A percentile compares a stretch with the other conserved stretches of the same genome.
Evolutionary conservation across 495 filamentous ascomycete genomes (phyloP).

Genomic region (Hyaloscypha variabilis): DNA sequence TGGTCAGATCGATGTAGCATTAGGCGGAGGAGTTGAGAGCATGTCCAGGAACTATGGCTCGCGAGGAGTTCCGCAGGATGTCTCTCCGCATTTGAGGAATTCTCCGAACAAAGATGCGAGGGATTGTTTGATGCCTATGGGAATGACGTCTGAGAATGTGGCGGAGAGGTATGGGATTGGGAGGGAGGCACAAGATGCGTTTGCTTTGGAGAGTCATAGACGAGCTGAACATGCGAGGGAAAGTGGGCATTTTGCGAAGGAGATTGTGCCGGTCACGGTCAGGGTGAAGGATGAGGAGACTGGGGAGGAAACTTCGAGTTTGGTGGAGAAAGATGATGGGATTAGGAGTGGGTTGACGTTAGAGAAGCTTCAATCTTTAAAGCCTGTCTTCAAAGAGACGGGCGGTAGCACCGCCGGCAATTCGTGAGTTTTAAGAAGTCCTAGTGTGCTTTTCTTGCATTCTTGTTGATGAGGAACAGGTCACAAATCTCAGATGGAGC

Average conservation of each 20-base stretch:
- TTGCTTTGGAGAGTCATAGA: constrained; percentile 61
- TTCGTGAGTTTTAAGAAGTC: constrained; percentile 25
- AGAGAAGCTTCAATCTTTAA: constrained; percentile 62
- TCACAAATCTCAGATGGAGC: constrained; percentile 71
- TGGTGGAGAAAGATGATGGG: constrained; percentile 65
- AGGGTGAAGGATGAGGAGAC: constrained; percentile 53
- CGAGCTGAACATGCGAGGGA: constrained; percentile 63
- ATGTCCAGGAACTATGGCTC: constrained; percentile 73
- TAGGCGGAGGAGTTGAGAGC: constrained; percentile 75
- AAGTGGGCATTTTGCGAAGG: constrained; percentile 61
- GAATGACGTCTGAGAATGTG: constrained; percentile 72
- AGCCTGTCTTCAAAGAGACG: constrained; percentile 64
- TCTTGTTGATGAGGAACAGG: constrained; percentile 35
- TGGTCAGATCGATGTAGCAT: constrained; percentile 63
- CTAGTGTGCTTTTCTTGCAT: background rate
- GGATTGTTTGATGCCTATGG: constrained; percentile 78
- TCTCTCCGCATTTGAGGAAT: constrained; percentile 64
- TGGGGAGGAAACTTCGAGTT: constrained; percentile 43
- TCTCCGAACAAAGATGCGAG: constrained; percentile 57
- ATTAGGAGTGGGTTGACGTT: constrained; percentile 60
- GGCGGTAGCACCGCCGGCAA: constrained; percentile 71
- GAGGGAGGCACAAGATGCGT: constrained; percentile 64
- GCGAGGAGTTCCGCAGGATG: constrained; percentile 66
- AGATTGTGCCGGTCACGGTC: constrained; percentile 66
- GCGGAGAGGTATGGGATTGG: constrained; percentile 64